Base-by-base conservation (phyloP, 345 rosid genomes). In the Rhodomyrtus tomentosa region DNA sequence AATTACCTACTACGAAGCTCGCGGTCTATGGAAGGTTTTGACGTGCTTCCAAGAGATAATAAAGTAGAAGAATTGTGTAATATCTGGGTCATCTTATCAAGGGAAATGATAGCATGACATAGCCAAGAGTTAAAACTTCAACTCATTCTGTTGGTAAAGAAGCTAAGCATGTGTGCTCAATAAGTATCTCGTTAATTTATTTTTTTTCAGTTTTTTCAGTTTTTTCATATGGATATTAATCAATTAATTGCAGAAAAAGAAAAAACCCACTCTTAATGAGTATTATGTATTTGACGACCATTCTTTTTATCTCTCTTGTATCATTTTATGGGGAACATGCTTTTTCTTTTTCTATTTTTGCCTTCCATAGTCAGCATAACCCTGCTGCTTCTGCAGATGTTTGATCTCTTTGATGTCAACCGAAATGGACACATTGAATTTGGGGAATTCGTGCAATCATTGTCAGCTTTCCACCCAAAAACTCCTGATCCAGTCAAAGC, bases 381-480 rank as follows among this genome's bases (percentile, higher is more conserved):
- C 81, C 27, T 24, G 45, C 50, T 36, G 20, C 56, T 48, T 54
- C 27, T 50, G 45, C 81, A 87, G 88, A 82, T 86, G 12, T 87
- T 87, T 83, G 85, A 82, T 84, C 85, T 84, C 32, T 89, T 87
- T 73, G 88, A 87, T 82, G 85, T 86, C 76, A 74, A 86, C 12
- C 27, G 86, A 45, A 81, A 84, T 84, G 88, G 88, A 36, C 62
- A 50, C 29, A 86, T 87, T 53, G 89, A 87, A 18, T 87, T 87
- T 81, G 84, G 86, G 14, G 89, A 87, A 81, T 89, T 87, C 36
- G 83, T 89, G 42, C 81, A 85, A 22, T 87, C 89, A 32, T 32
- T 87, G 56, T 82, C 84, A 21, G 80, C 87, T 50, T 89, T 89
- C 59, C 87, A 89, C 83, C 89, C 89, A 22, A 83, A 74, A 80